These are phyloP conservation scores for Madurella mycetomatis DNA, from an alignment of 2,329 filamentous ascomycete genomes.

Conservation along the genomic window DNA sequence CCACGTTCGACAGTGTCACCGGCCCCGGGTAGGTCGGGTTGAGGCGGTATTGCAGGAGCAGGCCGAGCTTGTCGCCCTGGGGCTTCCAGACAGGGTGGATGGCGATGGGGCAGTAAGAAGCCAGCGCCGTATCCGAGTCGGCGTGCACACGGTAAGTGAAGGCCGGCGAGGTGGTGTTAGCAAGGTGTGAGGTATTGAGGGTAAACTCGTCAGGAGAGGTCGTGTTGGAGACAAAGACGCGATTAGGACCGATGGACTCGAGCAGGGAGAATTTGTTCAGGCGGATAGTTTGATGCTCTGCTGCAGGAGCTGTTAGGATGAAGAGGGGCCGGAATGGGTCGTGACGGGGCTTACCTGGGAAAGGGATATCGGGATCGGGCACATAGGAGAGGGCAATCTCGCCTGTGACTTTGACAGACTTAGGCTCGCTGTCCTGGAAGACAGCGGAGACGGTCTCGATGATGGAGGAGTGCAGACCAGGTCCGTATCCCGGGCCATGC, in stretches of 20 bases:
- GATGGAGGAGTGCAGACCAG: slow-evolving; percentile 81
- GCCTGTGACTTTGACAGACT: slow-evolving; percentile 70
- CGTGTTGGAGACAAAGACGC: slow-evolving; percentile 75
- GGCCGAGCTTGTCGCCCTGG: slow-evolving; percentile 77
- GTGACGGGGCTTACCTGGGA: slow-evolving; percentile 41
- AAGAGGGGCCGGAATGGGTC: not conserved
- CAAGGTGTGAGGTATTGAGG: slow-evolving; percentile 67
- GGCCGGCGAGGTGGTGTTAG: slow-evolving; percentile 66
- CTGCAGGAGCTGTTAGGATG: slow-evolving; percentile 19
- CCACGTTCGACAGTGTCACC: slow-evolving; percentile 62
- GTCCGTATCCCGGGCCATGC: slow-evolving; percentile 65
- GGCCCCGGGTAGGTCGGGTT: slow-evolving; percentile 57
- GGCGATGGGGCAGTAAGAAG: slow-evolving; percentile 64
- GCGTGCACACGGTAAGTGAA: slow-evolving; percentile 91
- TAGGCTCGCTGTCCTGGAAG: slow-evolving; percentile 70
- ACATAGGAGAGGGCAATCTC: slow-evolving; percentile 89
- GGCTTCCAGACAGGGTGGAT: slow-evolving; percentile 77
- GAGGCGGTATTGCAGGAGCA: slow-evolving; percentile 77
- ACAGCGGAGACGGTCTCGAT: slow-evolving; percentile 86
- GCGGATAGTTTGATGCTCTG: slow-evolving; percentile 63
- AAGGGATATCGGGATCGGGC: slow-evolving; percentile 43
- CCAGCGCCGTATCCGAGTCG: slow-evolving; percentile 47
- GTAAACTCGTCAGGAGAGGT: slow-evolving; percentile 68
- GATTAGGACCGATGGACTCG: slow-evolving; percentile 90
- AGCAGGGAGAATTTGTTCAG: slow-evolving; percentile 85